Percentiles rank a stretch among this genome's conserved stretches.
These are phyloP conservation scores for Aspergillus ochraceoroseus DNA, from an alignment of 2,329 filamentous ascomycete genomes.

Conservation along the genomic window DNA sequence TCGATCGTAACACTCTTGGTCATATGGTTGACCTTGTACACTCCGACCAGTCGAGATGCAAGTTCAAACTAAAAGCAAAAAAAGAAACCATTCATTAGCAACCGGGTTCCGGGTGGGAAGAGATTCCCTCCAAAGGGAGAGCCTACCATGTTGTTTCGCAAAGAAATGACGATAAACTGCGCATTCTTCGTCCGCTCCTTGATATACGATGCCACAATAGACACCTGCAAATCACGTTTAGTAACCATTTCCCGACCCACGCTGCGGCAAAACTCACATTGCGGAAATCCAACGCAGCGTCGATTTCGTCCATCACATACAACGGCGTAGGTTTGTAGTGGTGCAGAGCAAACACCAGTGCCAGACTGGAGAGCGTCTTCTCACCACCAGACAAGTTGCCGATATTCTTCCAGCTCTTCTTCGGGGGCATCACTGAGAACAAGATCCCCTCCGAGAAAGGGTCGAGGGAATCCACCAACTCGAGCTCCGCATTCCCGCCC, in stretches of 20 bases:
- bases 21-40: conserved; percentile 99
- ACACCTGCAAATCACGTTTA: conserved; percentile 64
- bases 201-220: conserved; percentile 97
- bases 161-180: conserved; percentile 96
- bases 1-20: conserved; percentile 88
- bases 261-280: conserved; percentile 85
- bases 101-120: neutral
- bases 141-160: conserved; percentile 90
- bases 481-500: conserved; percentile 95
- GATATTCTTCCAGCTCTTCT: conserved; percentile 99
- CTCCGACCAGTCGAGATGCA: conserved; percentile 87
- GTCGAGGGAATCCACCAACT: conserved; percentile 91
- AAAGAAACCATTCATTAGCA: neutral
- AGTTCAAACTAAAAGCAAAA: conserved; percentile 67
- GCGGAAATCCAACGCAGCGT: conserved; percentile 93
- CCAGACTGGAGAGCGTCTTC: conserved; percentile 90
- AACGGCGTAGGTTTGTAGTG: conserved; percentile 96
- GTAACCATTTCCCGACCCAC: too few relatives aligned
- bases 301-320: conserved; percentile 99
- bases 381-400: conserved; percentile 92
- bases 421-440: conserved; percentile 98
- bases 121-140: neutral
- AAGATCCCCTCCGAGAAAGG: conserved; percentile 95
- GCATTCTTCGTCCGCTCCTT: conserved; percentile 99
- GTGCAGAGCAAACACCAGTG: conserved; percentile 94